These are phyloP conservation scores for Beta corolliflora DNA, from an alignment of 179 eudicot species.

Conservation along the genomic window DNA sequence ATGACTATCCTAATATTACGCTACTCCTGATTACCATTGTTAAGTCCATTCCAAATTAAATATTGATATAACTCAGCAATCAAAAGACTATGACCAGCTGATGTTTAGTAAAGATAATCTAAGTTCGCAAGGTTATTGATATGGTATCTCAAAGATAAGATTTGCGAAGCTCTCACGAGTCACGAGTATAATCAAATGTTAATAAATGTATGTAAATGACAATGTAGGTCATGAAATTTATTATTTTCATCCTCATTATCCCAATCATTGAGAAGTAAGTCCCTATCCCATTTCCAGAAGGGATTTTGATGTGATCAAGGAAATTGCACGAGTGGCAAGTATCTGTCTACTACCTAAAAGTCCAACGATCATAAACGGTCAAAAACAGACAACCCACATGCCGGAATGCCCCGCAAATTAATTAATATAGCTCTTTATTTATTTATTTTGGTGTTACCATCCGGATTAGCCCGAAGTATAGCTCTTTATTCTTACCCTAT, in stretches of 20 bases:
- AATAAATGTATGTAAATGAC: neutral
- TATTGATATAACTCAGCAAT: neutral
- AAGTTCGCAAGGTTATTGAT: neutral
- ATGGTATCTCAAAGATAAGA: constrained; percentile 1
- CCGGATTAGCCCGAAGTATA: too few relatives aligned
- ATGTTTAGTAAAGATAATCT: neutral
- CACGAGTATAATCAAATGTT: neutral
- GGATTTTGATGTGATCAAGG: constrained; percentile 14
- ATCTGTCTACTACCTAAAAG: constrained; percentile 14
- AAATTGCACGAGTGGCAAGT: constrained; percentile 36
- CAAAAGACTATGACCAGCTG: neutral
- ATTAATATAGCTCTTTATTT: neutral
- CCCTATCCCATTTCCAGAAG: constrained; percentile 11
- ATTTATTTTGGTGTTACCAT: too few relatives aligned
- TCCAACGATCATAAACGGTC: constrained; percentile 17
- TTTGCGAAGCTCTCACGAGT: neutral
- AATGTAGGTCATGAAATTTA: constrained; percentile 6
- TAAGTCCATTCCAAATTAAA: neutral
- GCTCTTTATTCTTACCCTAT: neutral
- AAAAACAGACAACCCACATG: constrained; percentile 34
- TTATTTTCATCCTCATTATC: constrained; percentile 19
- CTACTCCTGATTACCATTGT: too few relatives aligned
- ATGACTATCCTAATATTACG: too few relatives aligned
- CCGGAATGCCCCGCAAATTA: constrained; percentile 20
- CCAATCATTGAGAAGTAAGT: constrained; percentile 28